Base-by-base conservation (phyloP, 331 rosid genomes). In the Ulmus americana region DNA sequence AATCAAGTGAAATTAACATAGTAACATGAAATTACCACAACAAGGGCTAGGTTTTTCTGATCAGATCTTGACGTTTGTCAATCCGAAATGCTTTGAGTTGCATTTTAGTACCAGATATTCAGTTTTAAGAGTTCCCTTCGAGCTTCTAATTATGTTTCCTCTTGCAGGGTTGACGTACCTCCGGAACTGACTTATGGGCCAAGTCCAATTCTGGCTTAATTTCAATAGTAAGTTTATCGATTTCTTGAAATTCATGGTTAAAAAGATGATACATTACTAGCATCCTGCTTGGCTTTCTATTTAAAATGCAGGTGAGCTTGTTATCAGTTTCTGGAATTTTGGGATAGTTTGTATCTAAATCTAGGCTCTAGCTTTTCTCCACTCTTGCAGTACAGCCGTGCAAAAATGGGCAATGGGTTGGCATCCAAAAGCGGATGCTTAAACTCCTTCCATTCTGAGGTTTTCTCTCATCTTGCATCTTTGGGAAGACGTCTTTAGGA, bases 141-240 rank as follows among this genome's bases (percentile, higher is more conserved):
- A 28, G 68, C 53, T 47, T 10, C 35, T 11, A 18, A 35, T 48
- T 47, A 39, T 43, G 18, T 55, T 60, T 7, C 6, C 10, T 40
- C 41, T 8, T 20, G 49, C 70, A 65, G 70, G 39, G 70, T 65
- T 38, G 70, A 76, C 55, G 70, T 79, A 44, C 79, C 82, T 59
- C 79, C 81, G 8, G 77, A 61, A 6, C 76, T 90, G 62, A 65
- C 57, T 53, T 75, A 53, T 39, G 86, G 90, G 55, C 55, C 83
- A 22, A 67, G 22, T 53, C 84, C 90, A 42, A 75, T 85, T 69
- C 68, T 85, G 43, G 64, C 82, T 50, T 74, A 73, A 78, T 58
- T 50, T 51, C 64, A 60, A 54, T 22, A 6, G 59, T n/a, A 54
- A 46, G 1, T 47, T 13, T 2, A 51, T 14, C 62, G 15, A 28